These are phyloP conservation scores for Candida smagusa DNA, from an alignment of 1,139 yeast genomes.

Conservation along the genomic window DNA sequence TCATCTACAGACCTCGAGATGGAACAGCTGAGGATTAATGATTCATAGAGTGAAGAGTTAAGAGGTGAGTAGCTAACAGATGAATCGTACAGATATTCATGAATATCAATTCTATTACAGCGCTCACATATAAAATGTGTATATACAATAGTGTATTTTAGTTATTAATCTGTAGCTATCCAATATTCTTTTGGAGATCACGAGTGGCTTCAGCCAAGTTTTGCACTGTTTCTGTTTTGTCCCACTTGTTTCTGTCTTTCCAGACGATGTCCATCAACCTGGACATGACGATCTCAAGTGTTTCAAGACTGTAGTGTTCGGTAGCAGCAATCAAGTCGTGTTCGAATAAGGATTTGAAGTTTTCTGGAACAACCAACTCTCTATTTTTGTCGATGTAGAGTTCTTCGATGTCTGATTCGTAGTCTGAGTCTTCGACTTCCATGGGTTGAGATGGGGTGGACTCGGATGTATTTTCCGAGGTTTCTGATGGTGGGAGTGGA, in stretches of 20 bases:
- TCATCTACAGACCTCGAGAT: slow-evolving; percentile 91
- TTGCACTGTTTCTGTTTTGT: slow-evolving; percentile 46
- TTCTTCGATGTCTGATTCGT: slow-evolving; percentile 23
- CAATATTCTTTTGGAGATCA: slow-evolving; percentile 4
- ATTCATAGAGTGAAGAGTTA: neutral
- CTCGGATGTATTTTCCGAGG: no score
- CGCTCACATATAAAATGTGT: no score
- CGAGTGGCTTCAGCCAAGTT: slow-evolving; percentile 20
- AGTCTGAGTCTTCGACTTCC: slow-evolving; percentile 7
- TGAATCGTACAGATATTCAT: neutral
- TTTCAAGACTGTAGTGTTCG: slow-evolving; percentile 56
- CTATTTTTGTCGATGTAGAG: slow-evolving; percentile 15
- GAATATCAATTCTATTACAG: no score
- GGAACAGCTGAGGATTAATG: slow-evolving; percentile 84
- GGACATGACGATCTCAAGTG: slow-evolving; percentile 72
- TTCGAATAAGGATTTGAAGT: slow-evolving; percentile 17
- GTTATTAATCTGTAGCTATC: neutral
- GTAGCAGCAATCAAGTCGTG: slow-evolving; percentile 43
- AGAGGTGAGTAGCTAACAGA: neutral
- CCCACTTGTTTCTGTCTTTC: slow-evolving; percentile 65
- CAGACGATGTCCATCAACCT: slow-evolving; percentile 72
- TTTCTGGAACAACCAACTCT: slow-evolving; percentile 28
- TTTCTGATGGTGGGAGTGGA: no score
- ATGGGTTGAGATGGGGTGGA: no score
- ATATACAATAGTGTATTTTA: neutral